Evolutionary conservation across 2,329 filamentous ascomycete genomes (phyloP).

Genomic region (Sclerotiophoma versabilis): DNA sequence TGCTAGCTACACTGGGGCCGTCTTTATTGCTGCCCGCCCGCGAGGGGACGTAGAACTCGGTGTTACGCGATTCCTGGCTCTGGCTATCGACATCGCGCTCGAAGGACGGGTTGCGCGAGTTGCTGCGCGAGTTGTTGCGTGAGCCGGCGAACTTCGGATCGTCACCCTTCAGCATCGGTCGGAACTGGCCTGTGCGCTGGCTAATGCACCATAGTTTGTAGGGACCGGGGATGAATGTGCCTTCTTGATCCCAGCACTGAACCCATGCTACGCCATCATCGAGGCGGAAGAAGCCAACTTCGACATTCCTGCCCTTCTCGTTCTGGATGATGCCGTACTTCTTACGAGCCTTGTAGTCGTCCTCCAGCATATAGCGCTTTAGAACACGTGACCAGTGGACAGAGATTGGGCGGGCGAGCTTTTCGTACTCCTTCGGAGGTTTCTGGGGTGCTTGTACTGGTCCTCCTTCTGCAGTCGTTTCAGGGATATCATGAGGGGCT

Average conservation of each 20-base stretch:
- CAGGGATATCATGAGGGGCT: constrained; percentile 33
- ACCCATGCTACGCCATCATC: constrained; percentile 60
- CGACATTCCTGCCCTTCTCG: constrained; percentile 47
- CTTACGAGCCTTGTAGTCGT: constrained; percentile 57
- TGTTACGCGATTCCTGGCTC: constrained; percentile 43
- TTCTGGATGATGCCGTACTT: constrained; percentile 51
- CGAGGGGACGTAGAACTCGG: constrained; percentile 28
- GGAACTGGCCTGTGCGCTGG: constrained; percentile 46
- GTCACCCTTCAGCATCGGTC: constrained; percentile 50
- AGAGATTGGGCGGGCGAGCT: constrained; percentile 40
- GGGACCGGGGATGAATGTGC: constrained; percentile 59
- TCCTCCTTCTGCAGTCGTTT: constrained; percentile 28
- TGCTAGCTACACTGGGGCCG: constrained; percentile 35
- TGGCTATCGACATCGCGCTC: constrained; percentile 27
- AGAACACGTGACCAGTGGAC: constrained; percentile 59
- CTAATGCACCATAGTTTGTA: constrained; percentile 60
- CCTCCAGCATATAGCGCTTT: constrained; percentile 57
- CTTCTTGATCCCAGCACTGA: constrained; percentile 58
- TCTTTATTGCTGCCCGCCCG: constrained; percentile 35
- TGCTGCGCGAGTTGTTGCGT: constrained; percentile 25
- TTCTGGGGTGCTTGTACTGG: constrained; percentile 18
- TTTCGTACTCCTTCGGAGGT: constrained; percentile 31
- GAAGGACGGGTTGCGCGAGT: constrained; percentile 32
- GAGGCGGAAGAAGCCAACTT: constrained; percentile 57
- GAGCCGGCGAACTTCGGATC: constrained; percentile 45